Conservation (phyloP, 345 rosid genomes). For the Lepidium aucheri region DNA sequence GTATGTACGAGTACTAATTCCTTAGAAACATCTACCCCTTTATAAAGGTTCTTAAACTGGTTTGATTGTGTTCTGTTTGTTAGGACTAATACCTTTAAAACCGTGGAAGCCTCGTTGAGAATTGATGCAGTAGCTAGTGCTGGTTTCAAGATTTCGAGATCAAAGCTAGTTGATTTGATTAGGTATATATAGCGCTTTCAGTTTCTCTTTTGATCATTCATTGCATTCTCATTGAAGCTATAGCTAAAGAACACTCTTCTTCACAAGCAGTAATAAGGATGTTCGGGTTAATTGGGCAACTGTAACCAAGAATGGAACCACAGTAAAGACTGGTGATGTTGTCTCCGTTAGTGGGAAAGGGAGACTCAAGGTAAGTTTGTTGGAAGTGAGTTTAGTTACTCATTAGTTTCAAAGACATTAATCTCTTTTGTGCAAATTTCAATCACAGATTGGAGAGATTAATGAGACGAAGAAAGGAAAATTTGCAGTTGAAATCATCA, state of each 20-base stretch:
- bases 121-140: slow-evolving; percentile 97
- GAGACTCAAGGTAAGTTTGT: slow-evolving; percentile 55
- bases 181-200: slow-evolving; percentile 34
- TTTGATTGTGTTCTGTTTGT: not conserved
- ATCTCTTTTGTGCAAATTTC: not conserved
- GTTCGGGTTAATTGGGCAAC: slow-evolving; percentile 84
- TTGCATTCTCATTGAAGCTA: not conserved
- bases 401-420: not conserved
- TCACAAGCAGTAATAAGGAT: slow-evolving; percentile 47
- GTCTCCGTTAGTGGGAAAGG: slow-evolving; percentile 90
- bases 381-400: not conserved
- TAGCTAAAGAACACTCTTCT: not conserved
- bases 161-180: slow-evolving; percentile 73
- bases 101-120: slow-evolving; percentile 80
- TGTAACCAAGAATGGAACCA: slow-evolving; percentile 62
- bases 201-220: not conserved
- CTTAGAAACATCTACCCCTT: not conserved
- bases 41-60: not conserved
- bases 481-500: slow-evolving; percentile 70
- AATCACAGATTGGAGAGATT: slow-evolving; percentile 66
- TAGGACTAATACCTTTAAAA: slow-evolving; percentile 72
- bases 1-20: slow-evolving; percentile 21
- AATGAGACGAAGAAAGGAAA: slow-evolving; percentile 72
- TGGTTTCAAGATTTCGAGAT: slow-evolving; percentile 87
- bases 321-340: slow-evolving; percentile 67